Evolutionary conservation across 345 rosid genomes (phyloP).

Genomic region (Moricandia arvensis): DNA sequence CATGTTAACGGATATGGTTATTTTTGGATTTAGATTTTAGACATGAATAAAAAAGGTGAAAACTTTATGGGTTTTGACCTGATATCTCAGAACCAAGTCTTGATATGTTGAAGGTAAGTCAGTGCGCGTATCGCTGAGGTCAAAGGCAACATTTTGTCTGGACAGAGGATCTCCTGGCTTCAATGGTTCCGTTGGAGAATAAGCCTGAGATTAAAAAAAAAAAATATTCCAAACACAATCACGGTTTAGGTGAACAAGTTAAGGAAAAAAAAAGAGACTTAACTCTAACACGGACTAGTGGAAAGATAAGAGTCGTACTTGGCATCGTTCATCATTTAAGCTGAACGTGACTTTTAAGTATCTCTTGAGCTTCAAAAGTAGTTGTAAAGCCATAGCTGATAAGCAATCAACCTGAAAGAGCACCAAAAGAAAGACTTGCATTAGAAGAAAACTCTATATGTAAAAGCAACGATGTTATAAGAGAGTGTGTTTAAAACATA

Average conservation of each 20-base stretch:
- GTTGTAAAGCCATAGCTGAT: slow-evolving; percentile 77
- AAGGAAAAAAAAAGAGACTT: no score
- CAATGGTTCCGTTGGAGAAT: slow-evolving; percentile 72
- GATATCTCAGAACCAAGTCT: slow-evolving; percentile 77
- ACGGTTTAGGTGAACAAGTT: background rate
- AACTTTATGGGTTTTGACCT: slow-evolving; percentile 44
- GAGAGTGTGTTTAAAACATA: background rate
- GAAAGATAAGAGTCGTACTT: slow-evolving; percentile 46
- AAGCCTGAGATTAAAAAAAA: slow-evolving; percentile 47
- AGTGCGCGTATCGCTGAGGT: slow-evolving; percentile 53
- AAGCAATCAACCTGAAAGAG: slow-evolving; percentile 65
- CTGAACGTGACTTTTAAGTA: slow-evolving; percentile 82
- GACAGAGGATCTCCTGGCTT: slow-evolving; percentile 76
- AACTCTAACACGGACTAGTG: background rate
- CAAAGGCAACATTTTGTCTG: slow-evolving; percentile 70
- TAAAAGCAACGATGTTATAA: background rate
- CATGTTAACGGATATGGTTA: background rate
- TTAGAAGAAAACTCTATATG: background rate
- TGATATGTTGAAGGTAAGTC: slow-evolving; percentile 59
- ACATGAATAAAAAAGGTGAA: background rate
- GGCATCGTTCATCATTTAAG: slow-evolving; percentile 90
- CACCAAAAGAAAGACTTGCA: slow-evolving; percentile 15
- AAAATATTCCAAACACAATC: background rate
- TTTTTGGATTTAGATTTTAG: background rate
- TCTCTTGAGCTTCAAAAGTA: slow-evolving; percentile 90